These are phyloP conservation scores for Dendryphion nanum DNA, from an alignment of 2,329 filamentous ascomycete genomes.

Conservation along the genomic window DNA sequence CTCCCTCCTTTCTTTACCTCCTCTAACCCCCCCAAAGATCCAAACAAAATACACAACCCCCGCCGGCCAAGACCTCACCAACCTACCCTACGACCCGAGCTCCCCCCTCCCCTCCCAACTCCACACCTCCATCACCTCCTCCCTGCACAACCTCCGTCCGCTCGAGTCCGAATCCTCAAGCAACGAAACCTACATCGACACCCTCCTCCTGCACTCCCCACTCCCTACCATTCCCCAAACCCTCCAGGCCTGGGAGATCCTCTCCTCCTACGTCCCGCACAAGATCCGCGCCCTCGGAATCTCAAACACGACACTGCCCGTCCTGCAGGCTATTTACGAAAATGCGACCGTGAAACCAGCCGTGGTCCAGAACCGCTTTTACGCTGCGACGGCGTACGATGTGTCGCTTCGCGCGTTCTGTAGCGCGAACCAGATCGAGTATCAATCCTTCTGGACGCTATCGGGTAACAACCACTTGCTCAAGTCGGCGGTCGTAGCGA, in stretches of 20 bases:
- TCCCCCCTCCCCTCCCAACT: slow-evolving; percentile 64
- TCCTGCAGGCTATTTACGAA: slow-evolving; percentile 55
- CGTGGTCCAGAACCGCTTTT: slow-evolving; percentile 77
- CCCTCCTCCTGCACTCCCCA: slow-evolving; percentile 59
- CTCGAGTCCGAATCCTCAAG: slow-evolving; percentile 27
- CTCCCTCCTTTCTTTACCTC: background rate
- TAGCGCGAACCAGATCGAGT: slow-evolving; percentile 51
- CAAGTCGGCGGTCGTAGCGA: slow-evolving; percentile 46
- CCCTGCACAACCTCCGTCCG: slow-evolving; percentile 59
- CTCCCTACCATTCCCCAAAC: slow-evolving; percentile 53
- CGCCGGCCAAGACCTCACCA: slow-evolving; percentile 57
- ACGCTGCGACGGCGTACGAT: slow-evolving; percentile 60
- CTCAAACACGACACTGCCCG: slow-evolving; percentile 65
- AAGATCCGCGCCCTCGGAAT: slow-evolving; percentile 68
- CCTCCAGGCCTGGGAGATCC: slow-evolving; percentile 62
- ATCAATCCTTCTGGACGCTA: slow-evolving; percentile 62
- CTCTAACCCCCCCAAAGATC: slow-evolving; percentile 48
- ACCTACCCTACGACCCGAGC: slow-evolving; percentile 62
- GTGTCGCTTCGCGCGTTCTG: slow-evolving; percentile 58
- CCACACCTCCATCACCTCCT: slow-evolving; percentile 64
- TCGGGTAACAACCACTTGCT: slow-evolving; percentile 57
- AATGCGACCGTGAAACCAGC: slow-evolving; percentile 52
- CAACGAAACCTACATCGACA: slow-evolving; percentile 54
- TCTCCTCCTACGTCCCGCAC: slow-evolving; percentile 66
- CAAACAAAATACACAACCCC: slow-evolving; percentile 81